These are phyloP conservation scores for Ogataea ramenticola DNA, from an alignment of 805 yeast species.

Conservation along the genomic window DNA sequence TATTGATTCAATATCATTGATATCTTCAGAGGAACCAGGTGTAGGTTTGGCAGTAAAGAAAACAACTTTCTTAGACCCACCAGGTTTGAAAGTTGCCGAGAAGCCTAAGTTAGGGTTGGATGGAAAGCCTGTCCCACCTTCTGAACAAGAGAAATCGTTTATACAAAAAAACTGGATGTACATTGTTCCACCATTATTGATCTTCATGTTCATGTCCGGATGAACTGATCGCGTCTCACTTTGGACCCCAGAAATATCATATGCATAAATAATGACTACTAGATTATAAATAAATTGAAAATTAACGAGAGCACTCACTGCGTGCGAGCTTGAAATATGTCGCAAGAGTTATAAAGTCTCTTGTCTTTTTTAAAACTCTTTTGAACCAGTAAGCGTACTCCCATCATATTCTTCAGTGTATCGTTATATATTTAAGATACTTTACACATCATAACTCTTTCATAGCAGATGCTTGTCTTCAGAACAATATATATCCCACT, in stretches of 20 bases:
- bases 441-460: no score
- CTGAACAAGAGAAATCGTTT: slow-evolving; percentile 32
- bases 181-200: slow-evolving; percentile 42
- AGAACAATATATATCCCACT: no score
- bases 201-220: background rate
- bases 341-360: no score
- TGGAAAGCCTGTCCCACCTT: slow-evolving; percentile 6
- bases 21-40: background rate
- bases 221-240: background rate
- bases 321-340: no score
- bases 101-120: slow-evolving; percentile 5
- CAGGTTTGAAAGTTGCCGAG: slow-evolving; percentile 6
- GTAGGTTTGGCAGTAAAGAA: slow-evolving; percentile 4
- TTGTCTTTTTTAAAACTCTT: no score
- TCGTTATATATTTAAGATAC: no score
- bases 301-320: no score
- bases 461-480: no score
- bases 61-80: slow-evolving; percentile 5
- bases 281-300: no score
- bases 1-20: slow-evolving; percentile 4
- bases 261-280: no score
- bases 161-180: slow-evolving; percentile 60
- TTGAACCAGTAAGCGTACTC: no score
- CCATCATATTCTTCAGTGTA: no score
- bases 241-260: background rate